Conservation (phyloP, 495 filamentous ascomycete genomes). For the Amniculicola lignicola region DNA sequence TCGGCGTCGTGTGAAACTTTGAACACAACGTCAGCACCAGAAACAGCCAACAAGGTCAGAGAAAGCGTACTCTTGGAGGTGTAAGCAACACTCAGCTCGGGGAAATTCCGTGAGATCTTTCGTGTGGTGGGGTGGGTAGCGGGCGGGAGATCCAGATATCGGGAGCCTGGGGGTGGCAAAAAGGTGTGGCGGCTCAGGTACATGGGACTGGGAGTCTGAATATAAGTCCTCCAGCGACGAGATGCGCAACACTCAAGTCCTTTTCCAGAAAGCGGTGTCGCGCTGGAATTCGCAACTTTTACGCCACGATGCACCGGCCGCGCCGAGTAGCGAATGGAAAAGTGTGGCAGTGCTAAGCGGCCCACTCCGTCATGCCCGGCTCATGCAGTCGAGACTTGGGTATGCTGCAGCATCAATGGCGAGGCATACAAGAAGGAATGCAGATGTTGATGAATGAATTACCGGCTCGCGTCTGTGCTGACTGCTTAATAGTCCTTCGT, state of each 20-base stretch:
- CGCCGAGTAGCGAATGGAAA: conserved; percentile 26
- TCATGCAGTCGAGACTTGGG: conserved; percentile 9
- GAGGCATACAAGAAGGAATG: conserved; percentile 11
- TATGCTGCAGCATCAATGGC: not conserved
- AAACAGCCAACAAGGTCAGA: conserved; percentile 23
- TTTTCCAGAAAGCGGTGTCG: conserved; percentile 24
- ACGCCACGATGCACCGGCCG: conserved; percentile 18
- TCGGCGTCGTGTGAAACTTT: conserved; percentile 12
- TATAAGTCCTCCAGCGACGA: conserved; percentile 21
- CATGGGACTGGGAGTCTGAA: conserved; percentile 17
- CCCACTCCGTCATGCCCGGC: not conserved
- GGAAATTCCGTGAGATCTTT: conserved; percentile 9
- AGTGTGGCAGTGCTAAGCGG: conserved; percentile 23
- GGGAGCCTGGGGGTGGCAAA: conserved; percentile 31
- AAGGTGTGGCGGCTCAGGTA: conserved; percentile 21
- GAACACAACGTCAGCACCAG: conserved; percentile 14
- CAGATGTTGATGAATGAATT: conserved; percentile 10
- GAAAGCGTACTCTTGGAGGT: conserved; percentile 15
- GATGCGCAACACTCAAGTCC: conserved; percentile 14
- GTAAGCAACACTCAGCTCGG: conserved; percentile 33
- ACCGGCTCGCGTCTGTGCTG: not conserved
- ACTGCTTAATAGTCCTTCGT: not conserved
- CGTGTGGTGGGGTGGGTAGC: conserved; percentile 2
- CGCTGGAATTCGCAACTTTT: conserved; percentile 6
- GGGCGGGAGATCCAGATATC: conserved; percentile 18